Conservation (phyloP, 2,329 filamentous ascomycete genomes). For the Hortaea sp. region DNA sequence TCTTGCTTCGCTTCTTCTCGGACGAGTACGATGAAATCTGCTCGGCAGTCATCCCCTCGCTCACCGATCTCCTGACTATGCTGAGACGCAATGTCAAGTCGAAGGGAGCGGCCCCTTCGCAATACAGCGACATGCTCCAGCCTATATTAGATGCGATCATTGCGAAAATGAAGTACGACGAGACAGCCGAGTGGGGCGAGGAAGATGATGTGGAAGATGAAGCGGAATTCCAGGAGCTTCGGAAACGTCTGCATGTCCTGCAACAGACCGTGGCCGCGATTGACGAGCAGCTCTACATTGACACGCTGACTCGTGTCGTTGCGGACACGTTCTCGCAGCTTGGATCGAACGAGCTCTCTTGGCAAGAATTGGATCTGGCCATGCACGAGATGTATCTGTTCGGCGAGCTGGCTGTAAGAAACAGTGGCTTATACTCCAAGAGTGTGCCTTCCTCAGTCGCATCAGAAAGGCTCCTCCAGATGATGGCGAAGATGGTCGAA, state of each 20-base stretch:
- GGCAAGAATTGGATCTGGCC: slow-evolving; percentile 89
- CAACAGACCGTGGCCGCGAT: slow-evolving; percentile 89
- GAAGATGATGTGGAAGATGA: slow-evolving; percentile 94
- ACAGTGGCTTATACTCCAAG: slow-evolving; percentile 78
- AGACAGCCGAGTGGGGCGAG: slow-evolving; percentile 84
- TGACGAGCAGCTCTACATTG: slow-evolving; percentile 78
- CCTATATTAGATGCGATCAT: slow-evolving; percentile 88
- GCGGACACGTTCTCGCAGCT: slow-evolving; percentile 75
- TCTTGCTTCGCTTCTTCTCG: slow-evolving; percentile 85
- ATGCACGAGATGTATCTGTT: slow-evolving; percentile 93
- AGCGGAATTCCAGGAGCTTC: slow-evolving; percentile 90
- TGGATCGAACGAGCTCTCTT: slow-evolving; percentile 66
- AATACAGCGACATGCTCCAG: slow-evolving; percentile 73
- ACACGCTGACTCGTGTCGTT: slow-evolving; percentile 80
- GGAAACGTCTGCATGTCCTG: slow-evolving; percentile 78
- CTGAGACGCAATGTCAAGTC: slow-evolving; percentile 66
- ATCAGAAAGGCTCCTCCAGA: slow-evolving; percentile 70
- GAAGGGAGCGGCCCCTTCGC: slow-evolving; percentile 53
- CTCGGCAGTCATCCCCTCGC: slow-evolving; percentile 84
- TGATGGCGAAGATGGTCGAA: slow-evolving; percentile 94
- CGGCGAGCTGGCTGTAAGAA: slow-evolving; percentile 83
- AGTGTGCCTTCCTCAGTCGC: slow-evolving; percentile 70
- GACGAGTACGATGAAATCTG: slow-evolving; percentile 98
- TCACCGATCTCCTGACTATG: slow-evolving; percentile 86
- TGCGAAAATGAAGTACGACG: slow-evolving; percentile 93